Evolutionary conservation across 768 basidiomycete species (phyloP), one percentile per base, ranked within the genome.

Genomic region (Suillus variegatus): DNA sequence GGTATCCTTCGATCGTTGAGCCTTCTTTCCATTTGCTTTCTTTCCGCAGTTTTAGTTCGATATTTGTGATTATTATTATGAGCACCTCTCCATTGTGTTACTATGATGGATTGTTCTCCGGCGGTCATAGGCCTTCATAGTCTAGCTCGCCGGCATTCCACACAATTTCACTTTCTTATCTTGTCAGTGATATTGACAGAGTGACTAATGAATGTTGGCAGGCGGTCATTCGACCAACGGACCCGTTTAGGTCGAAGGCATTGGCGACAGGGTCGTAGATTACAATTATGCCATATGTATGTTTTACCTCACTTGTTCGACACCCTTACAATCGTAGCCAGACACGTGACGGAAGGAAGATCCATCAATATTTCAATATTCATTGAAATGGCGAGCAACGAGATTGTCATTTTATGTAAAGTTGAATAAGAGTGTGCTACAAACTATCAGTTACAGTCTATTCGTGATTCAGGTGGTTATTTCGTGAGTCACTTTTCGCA

Each of bases 201-300:
- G 12, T 32, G 32, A 12, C 54, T 55, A 13, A 55, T 36, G 20
- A 75, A 77, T 66, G 77, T 85, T 74, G 35, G 85, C 85, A 8
- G 86, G 85, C 0, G 84, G 82, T 22, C 78, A 85, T 20, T 77
- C 79, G 9, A 84, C 82, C 22, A 84, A 87, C 66, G 86, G 86
- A 12, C 73, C 72, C 35, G 68, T 85, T 28, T 87, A 85, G 85
- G 73, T 81, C 8, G 84, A 86, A 65, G 63, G 81, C 58, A 73
- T 86, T 25, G 72, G 77, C 12, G 83, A 83, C 4, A 79, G 67
- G 1, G 66, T 86, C 40, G 82, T 79, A 71, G 84, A 38, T 38
- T 38, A 38, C 10, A 38, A 84, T 69, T 87, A 85, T 46, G 84
- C 86, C 8, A 10, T 38, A 38, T 38, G 86, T 85, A 64, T 20